These are phyloP conservation scores for Grigorovia jiainica DNA, from an alignment of 805 yeast species.

Conservation along the genomic window DNA sequence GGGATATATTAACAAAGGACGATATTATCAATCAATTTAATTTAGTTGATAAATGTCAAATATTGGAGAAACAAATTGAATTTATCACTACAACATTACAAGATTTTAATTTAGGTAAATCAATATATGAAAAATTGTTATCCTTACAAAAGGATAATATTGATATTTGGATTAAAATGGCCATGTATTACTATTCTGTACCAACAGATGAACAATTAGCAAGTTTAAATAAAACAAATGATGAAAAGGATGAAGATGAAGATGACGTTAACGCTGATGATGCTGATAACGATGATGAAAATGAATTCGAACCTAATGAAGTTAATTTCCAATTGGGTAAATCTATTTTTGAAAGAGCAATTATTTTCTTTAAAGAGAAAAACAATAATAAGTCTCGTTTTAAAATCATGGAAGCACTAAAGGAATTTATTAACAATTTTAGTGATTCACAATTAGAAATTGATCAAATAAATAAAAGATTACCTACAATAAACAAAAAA, in stretches of 20 bases:
- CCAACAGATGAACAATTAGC: slow-evolving; percentile 38
- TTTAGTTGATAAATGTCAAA: slow-evolving; percentile 8
- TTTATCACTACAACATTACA: slow-evolving; percentile 48
- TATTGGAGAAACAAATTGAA: slow-evolving; percentile 40
- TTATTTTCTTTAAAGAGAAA: slow-evolving; percentile 33
- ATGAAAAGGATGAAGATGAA: background rate
- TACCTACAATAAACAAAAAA: slow-evolving; percentile 44
- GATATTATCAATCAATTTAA: slow-evolving; percentile 16
- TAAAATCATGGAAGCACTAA: slow-evolving; percentile 49
- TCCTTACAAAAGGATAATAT: slow-evolving; percentile 27
- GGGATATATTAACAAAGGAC: slow-evolving; percentile 37
- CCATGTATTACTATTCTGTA: slow-evolving; percentile 59
- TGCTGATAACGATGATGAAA: slow-evolving; percentile 37
- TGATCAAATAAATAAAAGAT: slow-evolving; percentile 32
- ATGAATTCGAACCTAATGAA: slow-evolving; percentile 42
- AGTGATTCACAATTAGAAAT: slow-evolving; percentile 40
- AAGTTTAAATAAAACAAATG: slow-evolving; percentile 11
- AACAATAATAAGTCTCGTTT: slow-evolving; percentile 37
- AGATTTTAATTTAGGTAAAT: slow-evolving; percentile 47
- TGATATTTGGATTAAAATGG: slow-evolving; percentile 52
- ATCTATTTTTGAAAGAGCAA: slow-evolving; percentile 45
- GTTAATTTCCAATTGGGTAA: slow-evolving; percentile 46
- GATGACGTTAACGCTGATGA: slow-evolving; percentile 29
- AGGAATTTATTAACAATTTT: slow-evolving; percentile 52
- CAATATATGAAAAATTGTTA: slow-evolving; percentile 36